Percentiles rank a stretch among this genome's conserved stretches.
Evolutionary conservation across 2,329 filamentous ascomycete genomes (phyloP).

Genomic region (Penicillium decumbens): DNA sequence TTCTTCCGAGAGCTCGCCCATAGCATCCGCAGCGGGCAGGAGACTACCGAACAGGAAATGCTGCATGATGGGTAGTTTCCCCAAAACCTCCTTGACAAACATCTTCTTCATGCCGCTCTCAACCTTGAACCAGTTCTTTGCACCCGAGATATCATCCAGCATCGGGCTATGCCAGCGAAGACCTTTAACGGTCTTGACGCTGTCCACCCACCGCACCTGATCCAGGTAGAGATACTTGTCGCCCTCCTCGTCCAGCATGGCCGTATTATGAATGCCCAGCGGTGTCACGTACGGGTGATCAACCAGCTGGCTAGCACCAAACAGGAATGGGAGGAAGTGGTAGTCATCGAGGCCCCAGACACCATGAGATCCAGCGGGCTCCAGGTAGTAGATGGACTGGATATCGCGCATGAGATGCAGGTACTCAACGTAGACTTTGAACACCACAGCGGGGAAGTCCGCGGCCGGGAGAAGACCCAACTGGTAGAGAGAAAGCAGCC

Average conservation of each 20-base stretch:
- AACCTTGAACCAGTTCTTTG: slow-evolving; percentile 86
- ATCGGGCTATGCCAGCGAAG: slow-evolving; percentile 96
- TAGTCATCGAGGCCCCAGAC: slow-evolving; percentile 99
- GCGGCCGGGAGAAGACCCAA: slow-evolving; percentile 58
- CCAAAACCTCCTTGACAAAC: slow-evolving; percentile 88
- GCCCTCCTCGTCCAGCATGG: slow-evolving; percentile 80
- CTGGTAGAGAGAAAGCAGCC: slow-evolving; percentile 90
- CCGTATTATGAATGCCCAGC: slow-evolving; percentile 77
- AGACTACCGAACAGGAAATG: slow-evolving; percentile 92
- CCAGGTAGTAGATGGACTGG: slow-evolving; percentile 91
- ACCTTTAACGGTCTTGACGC: slow-evolving; percentile 91
- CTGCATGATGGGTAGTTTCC: slow-evolving; percentile 96
- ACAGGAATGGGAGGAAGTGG: slow-evolving; percentile 92
- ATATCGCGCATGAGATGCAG: slow-evolving; percentile 79
- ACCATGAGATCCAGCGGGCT: slow-evolving; percentile 92
- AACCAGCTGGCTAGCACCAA: slow-evolving; percentile 84
- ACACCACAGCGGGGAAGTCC: slow-evolving; percentile 69
- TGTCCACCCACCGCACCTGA: slow-evolving; percentile 91
- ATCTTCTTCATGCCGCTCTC: slow-evolving; percentile 94
- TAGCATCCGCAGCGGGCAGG: slow-evolving; percentile 72
- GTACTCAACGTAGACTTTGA: slow-evolving; percentile 77
- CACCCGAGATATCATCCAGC: slow-evolving; percentile 93
- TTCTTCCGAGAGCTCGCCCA: slow-evolving; percentile 54
- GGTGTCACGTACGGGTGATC: slow-evolving; percentile 77
- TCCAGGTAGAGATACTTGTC: slow-evolving; percentile 84